Evolutionary conservation across 176 grass and related monocot species (phyloP).

Genomic region (Oropetium thomaeum): DNA sequence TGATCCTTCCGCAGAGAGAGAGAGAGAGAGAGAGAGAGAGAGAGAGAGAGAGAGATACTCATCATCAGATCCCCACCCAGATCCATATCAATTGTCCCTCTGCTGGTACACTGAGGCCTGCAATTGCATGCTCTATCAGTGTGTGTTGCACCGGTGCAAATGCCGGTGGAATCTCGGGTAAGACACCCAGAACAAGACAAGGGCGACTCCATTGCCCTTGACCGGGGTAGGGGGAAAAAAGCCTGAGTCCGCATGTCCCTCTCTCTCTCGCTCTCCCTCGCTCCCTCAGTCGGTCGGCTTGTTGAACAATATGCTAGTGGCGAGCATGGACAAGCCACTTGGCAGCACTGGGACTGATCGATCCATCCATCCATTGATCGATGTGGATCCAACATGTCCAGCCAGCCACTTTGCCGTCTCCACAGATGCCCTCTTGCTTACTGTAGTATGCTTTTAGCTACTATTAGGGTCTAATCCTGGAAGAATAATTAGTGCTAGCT

Average conservation of each 20-base stretch:
- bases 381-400: not conserved
- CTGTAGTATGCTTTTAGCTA: no score
- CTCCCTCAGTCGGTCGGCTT: not conserved
- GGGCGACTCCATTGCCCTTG: slow-evolving; percentile 41
- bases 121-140: not conserved
- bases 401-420: no score
- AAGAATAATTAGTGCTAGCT: no score
- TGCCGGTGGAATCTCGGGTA: slow-evolving; percentile 38
- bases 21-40: no score
- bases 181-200: slow-evolving; percentile 41
- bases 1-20: no score
- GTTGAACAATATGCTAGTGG: slow-evolving; percentile 31
- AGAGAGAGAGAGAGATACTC: no score
- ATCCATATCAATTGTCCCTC: slow-evolving; percentile 45
- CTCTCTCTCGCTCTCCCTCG: no score
- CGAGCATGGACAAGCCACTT: slow-evolving; percentile 62
- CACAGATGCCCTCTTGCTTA: not conserved
- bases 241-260: not conserved
- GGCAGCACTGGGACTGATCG: slow-evolving; percentile 27
- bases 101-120: no score
- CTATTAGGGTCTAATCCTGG: not conserved
- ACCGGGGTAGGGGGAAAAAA: slow-evolving; percentile 45
- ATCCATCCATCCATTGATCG: not conserved
- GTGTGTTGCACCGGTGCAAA: not conserved
- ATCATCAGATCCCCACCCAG: no score